Evolutionary conservation across 768 basidiomycete species (phyloP).

Genomic region (Podaxis sp.): DNA sequence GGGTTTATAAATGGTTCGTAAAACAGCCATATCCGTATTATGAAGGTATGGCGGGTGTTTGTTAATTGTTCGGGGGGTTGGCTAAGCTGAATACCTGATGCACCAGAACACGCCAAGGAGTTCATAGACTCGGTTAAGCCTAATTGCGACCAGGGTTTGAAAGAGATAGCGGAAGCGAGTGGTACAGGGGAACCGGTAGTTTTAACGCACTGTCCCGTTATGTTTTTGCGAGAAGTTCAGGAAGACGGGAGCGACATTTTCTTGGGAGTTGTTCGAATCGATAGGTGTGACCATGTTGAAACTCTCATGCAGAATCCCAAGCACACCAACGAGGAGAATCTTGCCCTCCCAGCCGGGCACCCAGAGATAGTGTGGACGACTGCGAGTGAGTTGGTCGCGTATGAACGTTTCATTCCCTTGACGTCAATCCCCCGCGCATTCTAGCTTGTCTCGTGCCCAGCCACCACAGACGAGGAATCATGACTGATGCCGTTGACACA

Average conservation of each 20-base stretch:
- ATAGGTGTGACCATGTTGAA: constrained; percentile 28
- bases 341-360: constrained; percentile 38
- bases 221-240: constrained; percentile 44
- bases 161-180: constrained; percentile 23
- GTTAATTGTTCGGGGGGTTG: background rate
- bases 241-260: constrained; percentile 48
- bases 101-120: constrained; percentile 22
- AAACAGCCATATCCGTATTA: constrained; percentile 49
- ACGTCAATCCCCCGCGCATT: background rate
- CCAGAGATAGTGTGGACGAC: constrained; percentile 39
- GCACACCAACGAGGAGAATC: constrained; percentile 36
- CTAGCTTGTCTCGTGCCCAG: constrained; percentile 23
- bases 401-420: no score
- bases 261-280: constrained; percentile 40
- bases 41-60: constrained; percentile 18
- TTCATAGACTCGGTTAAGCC: constrained; percentile 21
- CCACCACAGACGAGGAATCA: constrained; percentile 39
- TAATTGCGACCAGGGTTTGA: constrained; percentile 22
- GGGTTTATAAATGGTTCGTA: constrained; percentile 1
- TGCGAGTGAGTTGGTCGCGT: constrained; percentile 17
- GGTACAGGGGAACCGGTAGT: constrained; percentile 20
- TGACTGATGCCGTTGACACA: constrained; percentile 54
- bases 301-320: constrained; percentile 20
- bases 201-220: constrained; percentile 40
- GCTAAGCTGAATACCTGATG: background rate